phyloP scores from a whole-genome alignment of 2,329 filamentous ascomycete genomes.

The Colletotrichum filicis region DNA sequence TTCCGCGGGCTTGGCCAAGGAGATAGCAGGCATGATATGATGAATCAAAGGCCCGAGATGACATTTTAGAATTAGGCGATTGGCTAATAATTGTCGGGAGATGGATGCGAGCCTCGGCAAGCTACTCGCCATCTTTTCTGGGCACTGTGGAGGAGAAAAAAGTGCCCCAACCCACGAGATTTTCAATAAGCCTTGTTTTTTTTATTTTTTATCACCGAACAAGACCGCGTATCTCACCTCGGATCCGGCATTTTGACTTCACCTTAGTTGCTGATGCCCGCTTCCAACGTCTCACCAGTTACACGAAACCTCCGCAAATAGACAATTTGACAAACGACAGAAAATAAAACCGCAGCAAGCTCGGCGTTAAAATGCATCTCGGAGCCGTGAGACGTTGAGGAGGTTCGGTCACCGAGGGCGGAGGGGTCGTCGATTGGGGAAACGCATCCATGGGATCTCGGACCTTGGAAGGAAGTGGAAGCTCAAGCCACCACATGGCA shows the following conservation, averaged over 20 bases:
- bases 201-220: neutral
- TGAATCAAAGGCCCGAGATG: neutral
- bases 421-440: neutral
- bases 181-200: neutral
- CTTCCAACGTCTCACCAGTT: neutral
- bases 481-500: too few relatives aligned
- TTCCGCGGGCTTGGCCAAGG: conserved; percentile 6
- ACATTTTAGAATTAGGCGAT: conserved; percentile 9
- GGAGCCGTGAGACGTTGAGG: neutral
- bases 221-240: neutral
- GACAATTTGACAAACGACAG: neutral
- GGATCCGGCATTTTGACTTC: neutral
- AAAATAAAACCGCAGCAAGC: neutral
- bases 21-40: neutral
- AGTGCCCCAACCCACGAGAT: neutral
- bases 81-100: neutral
- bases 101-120: neutral
- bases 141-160: neutral
- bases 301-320: neutral
- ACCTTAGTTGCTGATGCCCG: neutral
- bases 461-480: neutral
- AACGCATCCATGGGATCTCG: neutral
- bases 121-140: neutral
- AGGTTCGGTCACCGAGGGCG: conserved; percentile 16
- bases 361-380: conserved; percentile 18